Conservation (phyloP, 306 rosid species). For the Trifolium subterraneum region DNA sequence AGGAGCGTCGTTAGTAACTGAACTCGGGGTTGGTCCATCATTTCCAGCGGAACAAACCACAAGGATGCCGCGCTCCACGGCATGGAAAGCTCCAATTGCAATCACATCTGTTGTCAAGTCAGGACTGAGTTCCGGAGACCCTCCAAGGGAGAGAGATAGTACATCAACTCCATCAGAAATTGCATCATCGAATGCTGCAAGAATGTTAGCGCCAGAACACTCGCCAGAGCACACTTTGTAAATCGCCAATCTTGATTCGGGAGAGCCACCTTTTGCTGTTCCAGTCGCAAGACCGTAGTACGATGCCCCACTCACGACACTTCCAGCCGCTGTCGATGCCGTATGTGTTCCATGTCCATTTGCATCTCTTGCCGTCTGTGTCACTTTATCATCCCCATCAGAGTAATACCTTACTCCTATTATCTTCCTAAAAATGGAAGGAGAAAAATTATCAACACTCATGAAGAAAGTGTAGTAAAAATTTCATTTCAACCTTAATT, state of each 20-base stretch:
- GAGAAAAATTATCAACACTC: not conserved
- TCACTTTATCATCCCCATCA: not conserved
- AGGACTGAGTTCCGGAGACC: not conserved
- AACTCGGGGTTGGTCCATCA: conserved; percentile 45
- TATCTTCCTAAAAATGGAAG: conserved; percentile 56
- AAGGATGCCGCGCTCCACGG: conserved; percentile 65
- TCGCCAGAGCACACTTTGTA: conserved; percentile 63
- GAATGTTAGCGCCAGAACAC: conserved; percentile 64
- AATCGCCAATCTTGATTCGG: conserved; percentile 72
- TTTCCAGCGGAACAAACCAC: conserved; percentile 88
- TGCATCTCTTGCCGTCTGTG: conserved; percentile 54
- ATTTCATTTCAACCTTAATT: too few species aligned
- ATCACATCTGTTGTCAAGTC: conserved; percentile 49
- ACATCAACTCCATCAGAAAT: conserved; percentile 77
- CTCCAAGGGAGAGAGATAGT: conserved; percentile 74
- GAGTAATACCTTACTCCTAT: conserved; percentile 80
- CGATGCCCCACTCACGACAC: conserved; percentile 55
- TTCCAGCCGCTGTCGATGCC: conserved; percentile 82
- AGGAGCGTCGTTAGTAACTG: conserved; percentile 68
- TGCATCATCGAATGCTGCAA: conserved; percentile 79
- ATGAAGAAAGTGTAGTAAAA: too few species aligned
- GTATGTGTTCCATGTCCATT: conserved; percentile 80
- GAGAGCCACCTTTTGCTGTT: conserved; percentile 77
- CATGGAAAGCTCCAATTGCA: conserved; percentile 85
- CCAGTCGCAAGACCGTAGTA: conserved; percentile 72